phyloP scores from a whole-genome alignment of 257 asterid genomes.

The Plantago elongata region DNA sequence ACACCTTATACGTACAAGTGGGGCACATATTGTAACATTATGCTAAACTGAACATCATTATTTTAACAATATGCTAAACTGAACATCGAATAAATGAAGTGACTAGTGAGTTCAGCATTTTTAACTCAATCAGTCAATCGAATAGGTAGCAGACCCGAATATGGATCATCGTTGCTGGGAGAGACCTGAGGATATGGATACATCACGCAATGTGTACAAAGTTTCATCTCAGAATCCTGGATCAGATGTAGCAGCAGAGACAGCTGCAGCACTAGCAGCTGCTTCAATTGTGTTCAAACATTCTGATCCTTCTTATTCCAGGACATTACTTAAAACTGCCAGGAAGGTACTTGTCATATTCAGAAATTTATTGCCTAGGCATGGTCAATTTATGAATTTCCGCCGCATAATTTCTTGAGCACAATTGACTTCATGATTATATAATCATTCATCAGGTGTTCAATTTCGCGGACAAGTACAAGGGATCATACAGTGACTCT shows the following conservation, averaged over 20 bases:
- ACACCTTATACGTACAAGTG: constrained; percentile 62
- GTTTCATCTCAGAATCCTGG: constrained; percentile 71
- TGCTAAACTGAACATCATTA: neutral
- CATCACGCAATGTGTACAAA: constrained; percentile 52
- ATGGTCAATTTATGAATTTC: neutral
- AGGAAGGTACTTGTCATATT: constrained; percentile 21
- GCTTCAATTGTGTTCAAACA: constrained; percentile 72
- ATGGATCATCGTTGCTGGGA: constrained; percentile 83
- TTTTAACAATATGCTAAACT: neutral
- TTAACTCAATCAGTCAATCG: constrained; percentile 1
- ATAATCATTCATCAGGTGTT: constrained; percentile 47
- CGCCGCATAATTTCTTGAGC: too few species aligned
- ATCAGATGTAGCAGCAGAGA: constrained; percentile 87
- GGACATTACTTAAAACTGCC: constrained; percentile 46
- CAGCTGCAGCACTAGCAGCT: constrained; percentile 87
- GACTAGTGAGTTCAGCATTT: neutral
- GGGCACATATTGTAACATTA: neutral
- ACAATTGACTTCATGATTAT: neutral
- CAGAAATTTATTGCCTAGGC: too few species aligned
- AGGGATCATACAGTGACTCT: constrained; percentile 83
- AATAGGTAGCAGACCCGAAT: constrained; percentile 77
- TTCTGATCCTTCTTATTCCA: constrained; percentile 67
- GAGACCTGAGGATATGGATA: constrained; percentile 89
- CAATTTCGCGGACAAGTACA: constrained; percentile 60
- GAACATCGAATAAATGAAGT: neutral